Percentiles rank a stretch among this genome's conserved stretches.
Evolutionary conservation across 495 filamentous ascomycete species (phyloP).

Genomic region (Trichoderma virens): DNA sequence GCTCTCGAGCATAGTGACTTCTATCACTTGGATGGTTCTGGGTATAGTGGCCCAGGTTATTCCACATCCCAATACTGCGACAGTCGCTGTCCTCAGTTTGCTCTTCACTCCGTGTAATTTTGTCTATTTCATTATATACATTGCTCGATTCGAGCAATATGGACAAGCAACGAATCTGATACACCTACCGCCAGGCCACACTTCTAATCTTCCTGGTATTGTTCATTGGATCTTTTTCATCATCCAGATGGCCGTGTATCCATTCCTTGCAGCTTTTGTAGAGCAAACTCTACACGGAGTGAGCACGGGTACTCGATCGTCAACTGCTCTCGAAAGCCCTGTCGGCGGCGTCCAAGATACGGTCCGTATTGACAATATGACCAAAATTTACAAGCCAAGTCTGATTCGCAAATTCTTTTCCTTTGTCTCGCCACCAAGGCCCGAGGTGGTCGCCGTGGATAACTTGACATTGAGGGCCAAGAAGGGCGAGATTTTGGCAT

Average conservation of each 20-base stretch:
- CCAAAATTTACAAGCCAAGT: conserved; percentile 54
- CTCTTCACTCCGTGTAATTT: conserved; percentile 64
- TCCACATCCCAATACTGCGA: conserved; percentile 27
- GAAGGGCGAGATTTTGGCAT: conserved; percentile 59
- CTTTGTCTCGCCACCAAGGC: conserved; percentile 29
- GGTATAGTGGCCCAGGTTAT: conserved; percentile 51
- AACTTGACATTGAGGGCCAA: conserved; percentile 48
- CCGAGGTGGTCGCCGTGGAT: conserved; percentile 55
- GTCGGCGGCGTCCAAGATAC: conserved; percentile 25
- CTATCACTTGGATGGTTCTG: conserved; percentile 48
- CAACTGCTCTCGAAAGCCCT: conserved; percentile 11
- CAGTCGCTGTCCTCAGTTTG: conserved; percentile 46
- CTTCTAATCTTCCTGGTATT: conserved; percentile 46
- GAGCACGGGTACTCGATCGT: conserved; percentile 40
- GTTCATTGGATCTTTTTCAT: conserved; percentile 51
- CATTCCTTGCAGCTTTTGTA: conserved; percentile 51
- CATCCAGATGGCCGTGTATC: conserved; percentile 56
- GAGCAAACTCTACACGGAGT: conserved; percentile 60
- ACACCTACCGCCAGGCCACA: conserved; percentile 36
- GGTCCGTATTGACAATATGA: conserved; percentile 48
- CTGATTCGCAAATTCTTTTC: conserved; percentile 48
- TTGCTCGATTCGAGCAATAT: conserved; percentile 50
- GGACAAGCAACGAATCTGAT: conserved; percentile 41
- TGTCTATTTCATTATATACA: conserved; percentile 50
- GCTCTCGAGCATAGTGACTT: conserved; percentile 51